phyloP scores from a whole-genome alignment of 441 rosid species.

The Gossypium armourianum region DNA sequence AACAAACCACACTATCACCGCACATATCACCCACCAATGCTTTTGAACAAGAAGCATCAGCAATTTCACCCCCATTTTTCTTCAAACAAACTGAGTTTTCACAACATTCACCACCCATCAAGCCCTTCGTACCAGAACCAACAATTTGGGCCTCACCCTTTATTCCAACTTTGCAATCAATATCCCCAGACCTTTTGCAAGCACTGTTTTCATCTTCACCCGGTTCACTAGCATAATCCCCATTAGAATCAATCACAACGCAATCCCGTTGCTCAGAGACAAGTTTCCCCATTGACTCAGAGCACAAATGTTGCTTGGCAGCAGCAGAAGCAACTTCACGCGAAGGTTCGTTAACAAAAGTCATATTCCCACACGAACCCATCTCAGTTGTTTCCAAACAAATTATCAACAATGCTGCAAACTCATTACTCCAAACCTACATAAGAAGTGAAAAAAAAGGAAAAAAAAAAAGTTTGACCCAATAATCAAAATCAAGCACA shows the following conservation, averaged over 20 bases:
- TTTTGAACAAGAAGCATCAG: slow-evolving; percentile 4
- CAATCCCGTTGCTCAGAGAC: slow-evolving; percentile 21
- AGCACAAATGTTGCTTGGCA: slow-evolving; percentile 21
- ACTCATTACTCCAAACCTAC: slow-evolving; percentile 17
- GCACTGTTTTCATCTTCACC: slow-evolving; percentile 22
- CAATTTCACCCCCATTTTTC: not conserved
- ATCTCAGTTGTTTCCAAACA: slow-evolving; percentile 17
- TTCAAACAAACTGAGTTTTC: not conserved
- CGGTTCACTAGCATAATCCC: slow-evolving; percentile 16
- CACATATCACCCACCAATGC: not conserved
- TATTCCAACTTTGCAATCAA: not conserved
- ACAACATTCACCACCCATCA: slow-evolving; percentile 9
- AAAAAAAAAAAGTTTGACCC: not conserved
- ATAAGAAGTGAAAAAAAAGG: not conserved
- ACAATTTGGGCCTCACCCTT: slow-evolving; percentile 2
- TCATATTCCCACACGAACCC: slow-evolving; percentile 30
- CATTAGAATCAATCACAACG: slow-evolving; percentile 23
- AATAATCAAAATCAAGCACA: slow-evolving; percentile 19
- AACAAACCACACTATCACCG: not conserved
- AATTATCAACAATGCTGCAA: slow-evolving; percentile 18
- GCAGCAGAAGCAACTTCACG: slow-evolving; percentile 18
- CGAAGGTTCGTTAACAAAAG: slow-evolving; percentile 18
- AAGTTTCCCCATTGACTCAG: slow-evolving; percentile 13
- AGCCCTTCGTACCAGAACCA: slow-evolving; percentile 11
- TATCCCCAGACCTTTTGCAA: slow-evolving; percentile 13